phyloP scores from a whole-genome alignment of 768 basidiomycete species.

The Boletales sp. region DNA sequence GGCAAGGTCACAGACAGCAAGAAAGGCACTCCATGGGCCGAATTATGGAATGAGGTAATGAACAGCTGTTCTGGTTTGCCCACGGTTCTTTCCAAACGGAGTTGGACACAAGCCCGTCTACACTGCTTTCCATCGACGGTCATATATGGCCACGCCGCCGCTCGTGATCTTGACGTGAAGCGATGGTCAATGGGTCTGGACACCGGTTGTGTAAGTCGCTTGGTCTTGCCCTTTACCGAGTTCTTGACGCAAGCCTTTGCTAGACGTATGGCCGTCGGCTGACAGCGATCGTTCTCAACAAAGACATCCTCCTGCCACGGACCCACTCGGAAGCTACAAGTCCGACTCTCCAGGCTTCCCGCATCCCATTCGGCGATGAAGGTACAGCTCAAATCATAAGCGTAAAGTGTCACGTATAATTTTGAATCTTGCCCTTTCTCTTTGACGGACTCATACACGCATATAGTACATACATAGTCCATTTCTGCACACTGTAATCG shows the following conservation, averaged over 20 bases:
- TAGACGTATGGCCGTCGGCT: conserved; percentile 59
- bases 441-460: background rate
- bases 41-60: conserved; percentile 71
- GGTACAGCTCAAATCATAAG: conserved; percentile 48
- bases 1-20: conserved; percentile 28
- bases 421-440: background rate
- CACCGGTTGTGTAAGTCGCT: conserved; percentile 69
- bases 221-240: background rate
- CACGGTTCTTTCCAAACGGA: conserved; percentile 1
- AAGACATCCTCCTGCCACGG: conserved; percentile 14
- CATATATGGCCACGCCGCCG: conserved; percentile 86
- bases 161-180: conserved; percentile 75
- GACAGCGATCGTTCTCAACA: conserved; percentile 63
- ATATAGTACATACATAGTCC: no score
- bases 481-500: no score
- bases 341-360: conserved; percentile 17
- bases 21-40: conserved; percentile 69
- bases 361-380: conserved; percentile 56
- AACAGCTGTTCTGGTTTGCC: conserved; percentile 44
- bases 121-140: conserved; percentile 73
- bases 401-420: conserved; percentile 40
- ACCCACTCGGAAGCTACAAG: conserved; percentile 13
- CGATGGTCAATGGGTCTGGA: conserved; percentile 86
- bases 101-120: conserved; percentile 26
- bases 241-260: background rate